Evolutionary conservation across 441 rosid genomes (phyloP), one percentile per base, ranked within the genome.

Genomic region (Pelargonium myrrhifolium): DNA sequence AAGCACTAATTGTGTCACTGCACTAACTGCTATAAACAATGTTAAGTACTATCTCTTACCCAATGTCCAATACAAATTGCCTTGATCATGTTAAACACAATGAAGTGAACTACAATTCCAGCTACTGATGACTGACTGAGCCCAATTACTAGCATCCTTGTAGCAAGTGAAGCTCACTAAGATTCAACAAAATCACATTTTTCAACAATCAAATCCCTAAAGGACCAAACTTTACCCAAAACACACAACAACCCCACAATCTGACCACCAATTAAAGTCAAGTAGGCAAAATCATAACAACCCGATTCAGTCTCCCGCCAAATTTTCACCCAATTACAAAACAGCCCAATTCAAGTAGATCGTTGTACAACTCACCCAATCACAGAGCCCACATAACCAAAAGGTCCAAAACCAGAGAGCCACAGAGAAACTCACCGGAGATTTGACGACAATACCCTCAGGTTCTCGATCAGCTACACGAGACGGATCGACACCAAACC

Each of bases 391-490:
- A 26, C 17, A 9, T 12, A 14, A 66, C 7, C 1, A 14, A 62
- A 53, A 45, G 55, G 53, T 3, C 64, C 9, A 65, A 39, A 68
- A 2, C 11, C 9, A 69, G 69, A n/a, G 39, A 40, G 42, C 2
- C 14, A 11, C 31, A 40, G 12, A 65, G 64, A 22, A 43, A 61
- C 94, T 79, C 58, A 89, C 98, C 35, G 89, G 78, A 65, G 95
- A 75, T 73, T 83, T 86, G 55, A 88, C 74, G 15, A 84, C 75
- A 56, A 88, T 79, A 43, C 79, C 84, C 15, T 88, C 98, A 9
- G 80, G 24, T 60, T 74, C 80, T 40, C 73, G 89, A 82, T 82
- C 87, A 72, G 74, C 58, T 68, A 51, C 73, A 45, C 75, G 81
- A 39, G 74, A 79, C 4, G 86, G 72, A 49, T 76, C 68, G 39